A percentile compares a stretch with the other conserved stretches of the same genome.
phyloP scores from a whole-genome alignment of 116 monocot genomes.

The Cymodocea nodosa region DNA sequence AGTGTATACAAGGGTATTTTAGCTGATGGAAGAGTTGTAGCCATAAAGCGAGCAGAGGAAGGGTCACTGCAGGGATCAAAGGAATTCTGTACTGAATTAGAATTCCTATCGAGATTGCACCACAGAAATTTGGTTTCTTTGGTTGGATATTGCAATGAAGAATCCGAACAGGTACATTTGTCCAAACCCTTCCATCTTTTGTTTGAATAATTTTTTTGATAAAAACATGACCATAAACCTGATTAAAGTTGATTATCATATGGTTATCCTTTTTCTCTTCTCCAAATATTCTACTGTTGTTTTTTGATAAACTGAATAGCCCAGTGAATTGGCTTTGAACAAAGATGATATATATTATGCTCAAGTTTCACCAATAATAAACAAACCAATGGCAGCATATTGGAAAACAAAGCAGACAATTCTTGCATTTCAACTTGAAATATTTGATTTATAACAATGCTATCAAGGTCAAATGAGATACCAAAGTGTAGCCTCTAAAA shows the following conservation, averaged over 20 bases:
- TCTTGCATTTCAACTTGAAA: background rate
- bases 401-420: background rate
- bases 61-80: constrained; percentile 80
- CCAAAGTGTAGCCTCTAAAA: too few relatives aligned
- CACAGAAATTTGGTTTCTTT: constrained; percentile 82
- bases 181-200: background rate
- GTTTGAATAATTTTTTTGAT: background rate
- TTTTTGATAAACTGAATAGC: background rate
- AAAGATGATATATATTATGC: background rate
- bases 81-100: constrained; percentile 81
- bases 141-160: constrained; percentile 79
- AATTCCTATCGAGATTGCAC: constrained; percentile 73
- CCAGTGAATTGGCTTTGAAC: background rate
- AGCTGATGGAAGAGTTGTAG: constrained; percentile 64
- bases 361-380: too few relatives aligned
- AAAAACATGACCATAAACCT: background rate
- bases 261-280: background rate
- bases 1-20: constrained; percentile 73
- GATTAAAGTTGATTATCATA: background rate
- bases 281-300: background rate
- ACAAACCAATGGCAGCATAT: background rate
- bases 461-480: too few relatives aligned
- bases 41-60: constrained; percentile 76
- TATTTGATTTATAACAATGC: background rate
- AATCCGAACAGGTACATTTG: constrained; percentile 60